Evolutionary conservation across 257 asterid species (phyloP).

Genomic region (Cordia subcordata): DNA sequence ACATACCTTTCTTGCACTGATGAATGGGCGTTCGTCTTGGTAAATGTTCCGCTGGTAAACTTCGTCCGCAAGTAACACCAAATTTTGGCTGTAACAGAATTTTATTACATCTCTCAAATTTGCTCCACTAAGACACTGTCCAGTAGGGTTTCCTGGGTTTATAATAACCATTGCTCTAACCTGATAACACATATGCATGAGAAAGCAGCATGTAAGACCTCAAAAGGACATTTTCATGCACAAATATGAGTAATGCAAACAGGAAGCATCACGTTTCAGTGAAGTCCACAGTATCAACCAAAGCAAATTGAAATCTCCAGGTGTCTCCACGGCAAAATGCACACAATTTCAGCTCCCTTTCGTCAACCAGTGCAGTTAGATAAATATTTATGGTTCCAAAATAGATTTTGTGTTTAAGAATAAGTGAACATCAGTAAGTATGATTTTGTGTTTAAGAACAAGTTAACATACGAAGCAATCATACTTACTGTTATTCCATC

Average conservation of each 20-base stretch:
- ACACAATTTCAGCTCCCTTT: not conserved
- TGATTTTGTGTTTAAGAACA: not conserved
- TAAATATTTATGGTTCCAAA: too few species aligned
- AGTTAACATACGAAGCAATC: constrained; percentile 1
- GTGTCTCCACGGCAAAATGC: not conserved
- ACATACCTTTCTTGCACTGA: constrained; percentile 82
- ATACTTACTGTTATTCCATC: constrained; percentile 78
- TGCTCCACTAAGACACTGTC: constrained; percentile 88
- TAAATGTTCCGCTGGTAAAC: constrained; percentile 97
- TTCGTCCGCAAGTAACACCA: constrained; percentile 90
- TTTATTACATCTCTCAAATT: constrained; percentile 59
- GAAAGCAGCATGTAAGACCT: not conserved
- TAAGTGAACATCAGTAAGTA: not conserved
- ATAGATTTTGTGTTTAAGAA: too few species aligned
- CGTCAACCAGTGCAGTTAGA: not conserved
- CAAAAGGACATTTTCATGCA: not conserved
- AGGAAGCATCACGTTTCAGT: too few species aligned
- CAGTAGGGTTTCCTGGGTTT: constrained; percentile 98
- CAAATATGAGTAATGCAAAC: too few species aligned
- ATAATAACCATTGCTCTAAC: constrained; percentile 99
- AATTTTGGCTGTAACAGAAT: constrained; percentile 78
- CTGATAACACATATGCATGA: constrained; percentile 32
- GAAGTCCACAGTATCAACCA: too few species aligned
- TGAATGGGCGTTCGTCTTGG: constrained; percentile 96
- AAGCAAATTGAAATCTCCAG: too few species aligned